Evolutionary conservation across 2,329 filamentous ascomycete genomes (phyloP).

Genomic region (Pseudocercospora musae): DNA sequence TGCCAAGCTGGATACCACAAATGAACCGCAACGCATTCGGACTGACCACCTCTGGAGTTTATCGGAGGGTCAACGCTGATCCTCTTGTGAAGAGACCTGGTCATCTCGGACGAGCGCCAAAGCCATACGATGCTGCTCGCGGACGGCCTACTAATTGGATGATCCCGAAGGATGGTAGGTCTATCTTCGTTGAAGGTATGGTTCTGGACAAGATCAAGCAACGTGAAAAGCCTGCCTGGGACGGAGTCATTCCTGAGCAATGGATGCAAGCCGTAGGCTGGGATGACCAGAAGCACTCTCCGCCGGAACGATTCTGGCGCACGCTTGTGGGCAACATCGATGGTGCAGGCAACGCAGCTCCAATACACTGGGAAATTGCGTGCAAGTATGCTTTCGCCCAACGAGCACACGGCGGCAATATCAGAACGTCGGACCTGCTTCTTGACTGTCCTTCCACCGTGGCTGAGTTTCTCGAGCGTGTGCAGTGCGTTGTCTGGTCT

Average conservation of each 20-base stretch:
- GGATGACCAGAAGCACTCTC: background rate
- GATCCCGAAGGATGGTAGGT: background rate
- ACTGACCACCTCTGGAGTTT: background rate
- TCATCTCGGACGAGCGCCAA: background rate
- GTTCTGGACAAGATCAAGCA: constrained; percentile 8
- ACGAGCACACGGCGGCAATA: background rate
- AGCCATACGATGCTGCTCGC: constrained; percentile 9
- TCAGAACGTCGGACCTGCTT: background rate
- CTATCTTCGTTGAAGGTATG: constrained; percentile 11
- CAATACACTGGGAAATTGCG: background rate
- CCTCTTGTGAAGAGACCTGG: constrained; percentile 14
- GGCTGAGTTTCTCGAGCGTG: background rate
- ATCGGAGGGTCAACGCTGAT: constrained; percentile 12
- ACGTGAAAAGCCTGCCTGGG: constrained; percentile 8
- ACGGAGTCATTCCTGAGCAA: constrained; percentile 14
- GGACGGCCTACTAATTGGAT: constrained; percentile 4
- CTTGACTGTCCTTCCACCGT: background rate
- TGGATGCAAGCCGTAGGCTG: constrained; percentile 6
- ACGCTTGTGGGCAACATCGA: constrained; percentile 5
- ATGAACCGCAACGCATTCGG: constrained; percentile 11
- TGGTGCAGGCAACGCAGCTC: background rate
- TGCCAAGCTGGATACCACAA: constrained; percentile 17
- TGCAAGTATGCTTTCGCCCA: background rate
- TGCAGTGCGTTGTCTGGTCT: background rate
- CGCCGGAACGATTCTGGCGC: constrained; percentile 5